Evolutionary conservation across 2,329 filamentous ascomycete genomes (phyloP), one percentile per base, ranked within the genome.

Genomic region (Diaporthe sp.): DNA sequence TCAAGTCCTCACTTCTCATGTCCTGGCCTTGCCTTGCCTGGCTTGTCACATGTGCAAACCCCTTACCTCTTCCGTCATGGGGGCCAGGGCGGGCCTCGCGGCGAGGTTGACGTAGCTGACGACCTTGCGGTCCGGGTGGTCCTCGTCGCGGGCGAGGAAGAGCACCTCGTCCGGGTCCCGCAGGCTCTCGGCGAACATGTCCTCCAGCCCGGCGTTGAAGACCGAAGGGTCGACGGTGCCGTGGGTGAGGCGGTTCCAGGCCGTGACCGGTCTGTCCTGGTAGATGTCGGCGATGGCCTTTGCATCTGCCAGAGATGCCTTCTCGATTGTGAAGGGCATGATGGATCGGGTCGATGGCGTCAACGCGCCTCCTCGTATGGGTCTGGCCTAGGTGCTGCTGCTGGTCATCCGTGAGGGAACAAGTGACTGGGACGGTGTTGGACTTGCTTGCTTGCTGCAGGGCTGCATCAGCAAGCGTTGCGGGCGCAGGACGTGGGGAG

Each of bases 21-120:
- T 0, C 6, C 22, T 15, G 34, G 34, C 1, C 1, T 8, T 44
- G 58, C 58, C 22, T 0, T 10, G 37, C 4, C 37, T 25, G 37
- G 37, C 12, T 12, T 20, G 22, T 2, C 31, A 39, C 31, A 28
- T 20, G 49, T 17, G n/a, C 15, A 25, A 12, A 12, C 13, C 1
- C 7, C 49, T 68, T 67, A 75, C 74, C 74, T 75, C 70, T 13
- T 61, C 28, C n/a, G 58, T 72, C 58, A 68, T 67, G 7, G 28
- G 25, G 4, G 28, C 25, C 51, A 65, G 17, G n/a, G 70, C 68
- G 31, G 34, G 53, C 74, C 44, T 15, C 17, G 1, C 34, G 10
- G 51, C 60, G n/a, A 75, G 70, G 70, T 75, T 75, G n/a, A 75
- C 49, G n/a, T 72, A 75, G 60, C 58, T 72, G 47, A 75, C 74